Evolutionary conservation across 257 asterid genomes (phyloP), one percentile per base, ranked within the genome.

Genomic region (Solanum boliviense): DNA sequence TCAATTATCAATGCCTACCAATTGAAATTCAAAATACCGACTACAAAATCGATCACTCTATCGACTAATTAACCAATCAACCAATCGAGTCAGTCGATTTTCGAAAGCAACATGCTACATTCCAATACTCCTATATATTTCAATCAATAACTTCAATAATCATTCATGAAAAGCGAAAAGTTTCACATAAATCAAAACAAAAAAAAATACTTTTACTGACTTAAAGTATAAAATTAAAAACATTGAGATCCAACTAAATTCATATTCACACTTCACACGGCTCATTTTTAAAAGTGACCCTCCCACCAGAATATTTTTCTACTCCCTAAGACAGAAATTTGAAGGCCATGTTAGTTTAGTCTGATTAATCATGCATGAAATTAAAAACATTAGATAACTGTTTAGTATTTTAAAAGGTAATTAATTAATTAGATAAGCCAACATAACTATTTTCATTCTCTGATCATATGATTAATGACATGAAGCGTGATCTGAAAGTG

Each of bases 401-500:
- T 12, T 13, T 76, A 13, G 7, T 39, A 78, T 9, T 39, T 78
- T 78, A 13, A 78, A 78, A 41, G 23, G 36, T 76, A 38, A 76
- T 56, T 35, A 36, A 75, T 56, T 56, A 56, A 56, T 72, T 74
- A 81, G 85, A 85, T 91, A 90, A 90, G 91, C 88, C 89, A 92
- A 92, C 87, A 73, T 78, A 89, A 91, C 79, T 88, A 92, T 88
- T 84, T 56, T 78, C 85, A 87, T 87, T 71, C 3, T 38, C 78
- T 70, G 85, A 87, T 67, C 68, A 85, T 86, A n/a, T 84, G 88
- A 86, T 88, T 86, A 84, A 86, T 89, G 52, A 90, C 87, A 85
- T 23, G 87, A 79, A 90, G 92, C 91, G 91, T 90, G 88, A 62
- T 90, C 86, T 81, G 48, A 60, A 60, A 31, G 83, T 86, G 74